Conservation (phyloP, 495 filamentous ascomycete genomes). For the Patellaria atrata region DNA sequence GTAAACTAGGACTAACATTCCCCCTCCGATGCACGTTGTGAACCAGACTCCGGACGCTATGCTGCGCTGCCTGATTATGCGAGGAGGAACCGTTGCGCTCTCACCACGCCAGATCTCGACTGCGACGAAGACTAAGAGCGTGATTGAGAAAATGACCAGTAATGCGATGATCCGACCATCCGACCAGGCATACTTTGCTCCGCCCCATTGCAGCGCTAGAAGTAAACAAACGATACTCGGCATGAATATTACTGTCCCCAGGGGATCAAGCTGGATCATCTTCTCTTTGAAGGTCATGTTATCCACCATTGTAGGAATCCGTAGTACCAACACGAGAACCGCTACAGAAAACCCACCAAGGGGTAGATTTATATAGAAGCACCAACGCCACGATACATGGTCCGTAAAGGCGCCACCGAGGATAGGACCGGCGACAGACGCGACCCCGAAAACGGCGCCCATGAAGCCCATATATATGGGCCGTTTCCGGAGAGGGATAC, state of each 20-base stretch:
- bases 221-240: slow-evolving; percentile 58
- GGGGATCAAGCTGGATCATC: slow-evolving; percentile 46
- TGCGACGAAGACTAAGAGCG: slow-evolving; percentile 45
- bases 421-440: slow-evolving; percentile 34
- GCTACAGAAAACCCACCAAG: slow-evolving; percentile 48
- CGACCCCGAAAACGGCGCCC: slow-evolving; percentile 69
- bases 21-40: slow-evolving; percentile 40
- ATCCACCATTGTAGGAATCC: slow-evolving; percentile 20
- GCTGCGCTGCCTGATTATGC: slow-evolving; percentile 57
- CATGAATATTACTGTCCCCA: slow-evolving; percentile 53
- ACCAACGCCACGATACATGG: slow-evolving; percentile 65
- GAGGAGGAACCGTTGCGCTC: slow-evolving; percentile 60
- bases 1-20: slow-evolving; percentile 41
- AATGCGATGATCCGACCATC: slow-evolving; percentile 54
- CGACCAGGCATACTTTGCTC: slow-evolving; percentile 51
- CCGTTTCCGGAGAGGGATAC: slow-evolving; percentile 54
- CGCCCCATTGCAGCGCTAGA: slow-evolving; percentile 80
- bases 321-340: slow-evolving; percentile 39
- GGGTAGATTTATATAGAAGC: slow-evolving; percentile 59
- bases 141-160: slow-evolving; percentile 52
- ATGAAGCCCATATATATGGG: slow-evolving; percentile 62
- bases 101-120: slow-evolving; percentile 56
- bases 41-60: slow-evolving; percentile 43
- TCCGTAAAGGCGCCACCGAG: slow-evolving; percentile 27
- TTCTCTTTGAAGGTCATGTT: slow-evolving; percentile 26